Conservation (phyloP, 129 eudicot species). For the Deinandra increscens region DNA sequence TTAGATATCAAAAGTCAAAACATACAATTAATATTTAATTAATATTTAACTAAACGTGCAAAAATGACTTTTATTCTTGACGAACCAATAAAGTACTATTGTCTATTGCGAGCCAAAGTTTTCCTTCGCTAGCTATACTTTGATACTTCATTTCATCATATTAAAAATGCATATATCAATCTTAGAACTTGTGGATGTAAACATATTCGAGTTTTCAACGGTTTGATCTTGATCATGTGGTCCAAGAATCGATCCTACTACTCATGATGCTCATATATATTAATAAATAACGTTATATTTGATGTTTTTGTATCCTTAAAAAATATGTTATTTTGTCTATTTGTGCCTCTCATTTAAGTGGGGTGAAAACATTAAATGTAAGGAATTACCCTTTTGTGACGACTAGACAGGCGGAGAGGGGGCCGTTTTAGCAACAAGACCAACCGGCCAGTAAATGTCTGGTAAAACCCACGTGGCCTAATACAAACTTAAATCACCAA, state of each 20-base stretch:
- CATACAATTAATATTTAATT: too few relatives aligned
- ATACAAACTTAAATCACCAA: too few relatives aligned
- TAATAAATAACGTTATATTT: neutral
- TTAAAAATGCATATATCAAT: neutral
- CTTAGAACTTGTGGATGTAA: neutral
- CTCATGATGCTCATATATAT: neutral
- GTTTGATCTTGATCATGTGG: neutral
- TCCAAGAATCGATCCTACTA: neutral
- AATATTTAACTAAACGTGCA: too few relatives aligned
- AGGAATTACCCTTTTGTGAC: too few relatives aligned
- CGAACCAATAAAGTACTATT: neutral
- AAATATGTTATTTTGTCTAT: neutral
- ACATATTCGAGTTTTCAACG: constrained; percentile 1
- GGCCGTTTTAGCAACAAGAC: too few relatives aligned
- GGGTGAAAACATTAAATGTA: too few relatives aligned
- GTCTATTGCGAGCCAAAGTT: neutral
- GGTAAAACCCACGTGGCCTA: too few relatives aligned
- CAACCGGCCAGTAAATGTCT: too few relatives aligned
- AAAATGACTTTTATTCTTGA: neutral
- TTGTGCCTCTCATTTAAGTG: neutral
- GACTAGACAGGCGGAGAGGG: too few relatives aligned
- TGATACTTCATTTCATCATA: neutral
- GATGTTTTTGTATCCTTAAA: neutral
- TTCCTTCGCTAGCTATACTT: too few relatives aligned
- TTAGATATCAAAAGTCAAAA: too few relatives aligned